These are phyloP conservation scores for Zygoascus hellenicus DNA, from an alignment of 1,139 yeast genomes.

Conservation along the genomic window DNA sequence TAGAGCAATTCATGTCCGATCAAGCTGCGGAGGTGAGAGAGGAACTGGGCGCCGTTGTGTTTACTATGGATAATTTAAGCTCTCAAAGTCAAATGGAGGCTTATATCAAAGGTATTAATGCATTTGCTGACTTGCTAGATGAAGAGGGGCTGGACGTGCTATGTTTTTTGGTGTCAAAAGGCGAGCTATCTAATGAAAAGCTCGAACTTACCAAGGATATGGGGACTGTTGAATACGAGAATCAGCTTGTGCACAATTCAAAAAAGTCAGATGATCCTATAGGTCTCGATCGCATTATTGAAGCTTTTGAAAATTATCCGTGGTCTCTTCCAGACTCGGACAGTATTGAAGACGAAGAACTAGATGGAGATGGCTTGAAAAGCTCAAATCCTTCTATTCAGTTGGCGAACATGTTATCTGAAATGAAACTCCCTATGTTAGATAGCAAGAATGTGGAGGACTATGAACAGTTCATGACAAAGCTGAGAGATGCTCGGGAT, in stretches of 20 bases:
- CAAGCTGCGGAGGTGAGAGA: slow-evolving; percentile 40
- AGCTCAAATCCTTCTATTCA: slow-evolving; percentile 7
- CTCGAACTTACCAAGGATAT: slow-evolving; percentile 22
- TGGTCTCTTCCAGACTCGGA: slow-evolving; percentile 19
- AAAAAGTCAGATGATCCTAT: slow-evolving; percentile 10
- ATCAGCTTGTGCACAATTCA: slow-evolving; percentile 14
- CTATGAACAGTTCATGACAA: slow-evolving; percentile 24
- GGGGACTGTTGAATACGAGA: slow-evolving; percentile 28
- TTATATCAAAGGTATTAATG: slow-evolving; percentile 17
- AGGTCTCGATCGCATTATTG: slow-evolving; percentile 26
- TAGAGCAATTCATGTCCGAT: slow-evolving; percentile 31
- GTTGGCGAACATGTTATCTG: slow-evolving; percentile 5
- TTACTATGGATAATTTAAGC: slow-evolving; percentile 28
- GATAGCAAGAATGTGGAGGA: slow-evolving; percentile 22
- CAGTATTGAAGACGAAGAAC: slow-evolving; percentile 12
- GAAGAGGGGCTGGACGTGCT: slow-evolving; percentile 29
- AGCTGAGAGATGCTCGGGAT: slow-evolving; percentile 20
- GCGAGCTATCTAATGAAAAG: slow-evolving; percentile 5
- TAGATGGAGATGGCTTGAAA: slow-evolving; percentile 12
- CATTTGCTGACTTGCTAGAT: slow-evolving; percentile 21
- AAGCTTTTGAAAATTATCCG: slow-evolving; percentile 26
- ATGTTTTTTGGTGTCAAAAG: slow-evolving; percentile 22
- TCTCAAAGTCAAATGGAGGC: slow-evolving; percentile 3
- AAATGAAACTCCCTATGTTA: slow-evolving; percentile 11
- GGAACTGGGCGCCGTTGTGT: slow-evolving; percentile 36